Evolutionary conservation across 2,329 filamentous ascomycete genomes (phyloP).

Genomic region (Seiridium unicorne): DNA sequence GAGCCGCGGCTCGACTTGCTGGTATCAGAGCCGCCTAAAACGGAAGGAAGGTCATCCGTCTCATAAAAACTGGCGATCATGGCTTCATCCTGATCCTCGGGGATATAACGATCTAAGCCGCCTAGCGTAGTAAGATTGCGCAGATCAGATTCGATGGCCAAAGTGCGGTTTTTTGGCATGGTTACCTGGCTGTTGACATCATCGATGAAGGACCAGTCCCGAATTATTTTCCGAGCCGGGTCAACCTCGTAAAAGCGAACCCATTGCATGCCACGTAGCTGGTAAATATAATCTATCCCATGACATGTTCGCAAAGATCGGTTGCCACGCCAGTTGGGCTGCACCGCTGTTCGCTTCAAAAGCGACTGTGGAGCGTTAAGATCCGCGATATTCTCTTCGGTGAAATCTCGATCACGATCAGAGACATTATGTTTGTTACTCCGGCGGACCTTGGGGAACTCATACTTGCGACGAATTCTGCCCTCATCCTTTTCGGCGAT

Average conservation of each 20-base stretch:
- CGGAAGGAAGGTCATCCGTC: neutral
- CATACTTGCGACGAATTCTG: neutral
- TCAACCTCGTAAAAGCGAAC: conserved; percentile 40
- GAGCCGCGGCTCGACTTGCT: neutral
- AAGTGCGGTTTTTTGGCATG: conserved; percentile 16
- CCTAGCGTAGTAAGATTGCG: conserved; percentile 19
- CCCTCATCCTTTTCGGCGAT: conserved; percentile 32
- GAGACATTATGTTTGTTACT: neutral
- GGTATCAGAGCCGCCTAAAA: neutral
- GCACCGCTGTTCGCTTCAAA: conserved; percentile 25
- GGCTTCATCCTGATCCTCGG: conserved; percentile 14
- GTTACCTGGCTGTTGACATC: conserved; percentile 27
- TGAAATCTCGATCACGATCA: conserved; percentile 15
- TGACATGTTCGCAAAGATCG: conserved; percentile 39
- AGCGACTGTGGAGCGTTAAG: conserved; percentile 15
- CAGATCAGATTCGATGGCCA: conserved; percentile 15
- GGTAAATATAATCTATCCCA: conserved; percentile 41
- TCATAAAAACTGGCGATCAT: conserved; percentile 16
- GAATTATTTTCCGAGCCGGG: conserved; percentile 14
- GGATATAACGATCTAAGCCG: conserved; percentile 13
- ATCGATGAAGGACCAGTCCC: conserved; percentile 31
- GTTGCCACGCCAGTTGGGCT: conserved; percentile 37
- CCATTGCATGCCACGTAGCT: conserved; percentile 41
- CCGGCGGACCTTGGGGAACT: neutral
- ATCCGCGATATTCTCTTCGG: conserved; percentile 5